Evolutionary conservation across 2,329 filamentous ascomycete species (phyloP).

Genomic region (Alternaria triticina): DNA sequence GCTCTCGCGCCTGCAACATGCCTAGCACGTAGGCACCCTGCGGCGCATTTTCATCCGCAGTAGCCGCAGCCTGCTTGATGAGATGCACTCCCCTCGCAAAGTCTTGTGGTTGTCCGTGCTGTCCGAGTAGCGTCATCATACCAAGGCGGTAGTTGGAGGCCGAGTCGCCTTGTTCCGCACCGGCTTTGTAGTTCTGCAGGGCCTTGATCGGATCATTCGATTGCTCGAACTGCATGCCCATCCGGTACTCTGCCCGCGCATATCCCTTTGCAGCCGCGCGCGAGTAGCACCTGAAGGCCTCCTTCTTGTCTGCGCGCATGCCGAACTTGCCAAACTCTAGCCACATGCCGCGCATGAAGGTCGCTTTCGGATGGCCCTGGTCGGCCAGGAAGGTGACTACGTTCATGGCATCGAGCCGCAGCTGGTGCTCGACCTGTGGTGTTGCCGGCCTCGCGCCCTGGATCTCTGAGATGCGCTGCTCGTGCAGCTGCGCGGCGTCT

Average conservation of each 20-base stretch:
- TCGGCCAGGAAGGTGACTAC: slow-evolving; percentile 89
- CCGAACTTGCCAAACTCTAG: slow-evolving; percentile 97
- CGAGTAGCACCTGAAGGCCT: slow-evolving; percentile 87
- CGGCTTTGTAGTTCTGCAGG: slow-evolving; percentile 85
- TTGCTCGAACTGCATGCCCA: slow-evolving; percentile 97
- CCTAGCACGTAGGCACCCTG: slow-evolving; percentile 95
- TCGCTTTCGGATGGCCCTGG: slow-evolving; percentile 89
- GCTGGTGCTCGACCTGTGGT: slow-evolving; percentile 85
- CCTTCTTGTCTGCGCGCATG: slow-evolving; percentile 87
- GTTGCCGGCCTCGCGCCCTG: slow-evolving; percentile 73
- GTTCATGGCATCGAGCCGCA: slow-evolving; percentile 87
- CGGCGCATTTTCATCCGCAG: slow-evolving; percentile 92
- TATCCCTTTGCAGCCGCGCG: slow-evolving; percentile 86
- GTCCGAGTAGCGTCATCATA: slow-evolving; percentile 96
- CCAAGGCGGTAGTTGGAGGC: slow-evolving; percentile 86
- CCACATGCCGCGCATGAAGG: slow-evolving; percentile 97
- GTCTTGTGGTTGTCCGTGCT: slow-evolving; percentile 88
- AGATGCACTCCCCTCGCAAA: slow-evolving; percentile 78
- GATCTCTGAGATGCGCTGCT: slow-evolving; percentile 67
- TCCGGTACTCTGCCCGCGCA: slow-evolving; percentile 89
- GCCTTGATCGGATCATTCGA: slow-evolving; percentile 92
- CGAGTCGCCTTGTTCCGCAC: slow-evolving; percentile 81
- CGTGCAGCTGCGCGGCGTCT: slow-evolving; percentile 80
- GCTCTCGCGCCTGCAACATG: slow-evolving; percentile 88
- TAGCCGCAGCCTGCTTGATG: slow-evolving; percentile 81